Percentiles rank a stretch among this genome's conserved stretches.
Evolutionary conservation across 352 stramenopile species (phyloP).

Genomic region (Saprolegnia parasitica): DNA sequence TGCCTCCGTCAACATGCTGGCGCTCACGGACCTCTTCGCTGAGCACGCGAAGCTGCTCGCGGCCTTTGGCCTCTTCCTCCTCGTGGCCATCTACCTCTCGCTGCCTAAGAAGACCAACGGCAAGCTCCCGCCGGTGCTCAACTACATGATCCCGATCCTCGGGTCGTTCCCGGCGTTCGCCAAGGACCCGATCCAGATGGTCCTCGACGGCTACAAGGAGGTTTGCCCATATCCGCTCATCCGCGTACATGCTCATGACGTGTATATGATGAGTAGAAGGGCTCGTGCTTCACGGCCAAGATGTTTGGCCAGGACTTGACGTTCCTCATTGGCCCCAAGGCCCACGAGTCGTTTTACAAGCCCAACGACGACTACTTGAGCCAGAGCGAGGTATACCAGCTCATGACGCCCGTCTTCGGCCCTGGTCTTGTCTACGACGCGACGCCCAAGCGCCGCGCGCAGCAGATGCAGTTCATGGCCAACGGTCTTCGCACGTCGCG

Average conservation of each 20-base stretch:
- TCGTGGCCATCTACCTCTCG: slow-evolving; percentile 18
- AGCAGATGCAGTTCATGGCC: slow-evolving; percentile 91
- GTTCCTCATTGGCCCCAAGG: slow-evolving; percentile 88
- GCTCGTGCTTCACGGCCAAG: slow-evolving; percentile 72
- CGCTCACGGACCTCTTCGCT: slow-evolving; percentile 22
- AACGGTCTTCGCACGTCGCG: slow-evolving; percentile 65
- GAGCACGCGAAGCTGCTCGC: slow-evolving; percentile 21
- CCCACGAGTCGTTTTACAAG: slow-evolving; percentile 88
- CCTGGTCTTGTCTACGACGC: slow-evolving; percentile 77
- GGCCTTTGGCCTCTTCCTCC: slow-evolving; percentile 7
- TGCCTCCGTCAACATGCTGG: slow-evolving; percentile 22
- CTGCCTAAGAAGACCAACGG: slow-evolving; percentile 29
- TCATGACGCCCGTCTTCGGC: slow-evolving; percentile 93
- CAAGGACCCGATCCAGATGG: slow-evolving; percentile 75
- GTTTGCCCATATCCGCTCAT: not conserved
- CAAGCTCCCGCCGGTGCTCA: slow-evolving; percentile 54
- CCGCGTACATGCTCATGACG: not conserved
- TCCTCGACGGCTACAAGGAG: slow-evolving; percentile 58
- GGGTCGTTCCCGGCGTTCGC: slow-evolving; percentile 79
- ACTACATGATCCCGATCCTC: slow-evolving; percentile 56
- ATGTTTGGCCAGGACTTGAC: slow-evolving; percentile 87
- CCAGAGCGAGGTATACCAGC: slow-evolving; percentile 88
- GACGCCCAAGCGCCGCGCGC: slow-evolving; percentile 74
- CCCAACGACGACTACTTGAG: slow-evolving; percentile 81
- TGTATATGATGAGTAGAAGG: slow-evolving; percentile 40